Evolutionary conservation across 371 early-diverging fungal species (phyloP), one percentile per base, ranked within the genome.

Genomic region (Sporodiniella umbellata): DNA sequence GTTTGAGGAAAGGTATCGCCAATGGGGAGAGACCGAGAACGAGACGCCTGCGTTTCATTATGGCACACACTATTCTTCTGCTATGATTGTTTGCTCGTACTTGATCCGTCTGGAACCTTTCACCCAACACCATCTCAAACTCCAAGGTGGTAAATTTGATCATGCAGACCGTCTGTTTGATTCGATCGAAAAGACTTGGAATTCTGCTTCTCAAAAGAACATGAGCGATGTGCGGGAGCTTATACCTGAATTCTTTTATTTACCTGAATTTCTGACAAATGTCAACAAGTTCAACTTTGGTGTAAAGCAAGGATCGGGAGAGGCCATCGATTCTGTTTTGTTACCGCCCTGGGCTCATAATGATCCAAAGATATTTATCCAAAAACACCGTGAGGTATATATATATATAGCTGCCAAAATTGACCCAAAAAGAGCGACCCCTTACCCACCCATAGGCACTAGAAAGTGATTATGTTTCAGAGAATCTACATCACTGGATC

Each of bases 381-480:
- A 86, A 33, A 84, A 83, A 25, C 93, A 95, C 58, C 87, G 94
- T 14, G 89, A 90, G 58, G 76, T 71, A 51, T 55, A 19, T 35
- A 35, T n/a, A n/a, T n/a, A n/a, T n/a, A n/a, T n/a, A n/a, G n/a
- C n/a, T n/a, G n/a, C n/a, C n/a, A n/a, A n/a, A n/a, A n/a, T n/a
- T n/a, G n/a, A n/a, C n/a, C n/a, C n/a, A n/a, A n/a, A n/a, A n/a
- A n/a, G n/a, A n/a, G n/a, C n/a, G n/a, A n/a, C n/a, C n/a, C n/a
- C n/a, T n/a, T n/a, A n/a, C n/a, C n/a, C n/a, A n/a, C n/a, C n/a
- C n/a, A n/a, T 45, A 80, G 72, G 97, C 95, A 6, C 68, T 96
- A 0, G 96, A 96, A 69, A 86, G 90, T 25, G 94, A 94, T 10
- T 90, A 90, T 65, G 95, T 96, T 14, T 87, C 92, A 38, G 69